Evolutionary conservation across 306 rosid genomes (phyloP).

Genomic region (Lupinus albus): DNA sequence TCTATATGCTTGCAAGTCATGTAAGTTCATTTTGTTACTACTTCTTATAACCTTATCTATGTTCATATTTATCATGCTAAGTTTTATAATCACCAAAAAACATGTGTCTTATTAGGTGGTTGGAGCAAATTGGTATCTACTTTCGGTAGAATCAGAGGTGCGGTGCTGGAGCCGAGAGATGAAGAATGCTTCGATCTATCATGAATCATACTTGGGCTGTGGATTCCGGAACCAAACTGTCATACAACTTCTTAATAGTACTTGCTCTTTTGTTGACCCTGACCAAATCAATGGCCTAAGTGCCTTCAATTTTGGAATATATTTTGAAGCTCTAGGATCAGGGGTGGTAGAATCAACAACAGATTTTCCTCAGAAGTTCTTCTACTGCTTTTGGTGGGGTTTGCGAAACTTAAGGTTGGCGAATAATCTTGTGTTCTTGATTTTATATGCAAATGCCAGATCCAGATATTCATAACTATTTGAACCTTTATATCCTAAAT

Average conservation of each 20-base stretch:
- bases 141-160: slow-evolving; percentile 59
- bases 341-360: slow-evolving; percentile 42
- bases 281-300: slow-evolving; percentile 26
- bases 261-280: slow-evolving; percentile 53
- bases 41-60: background rate
- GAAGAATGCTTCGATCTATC: background rate
- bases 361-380: slow-evolving; percentile 60
- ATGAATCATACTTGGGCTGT: slow-evolving; percentile 39
- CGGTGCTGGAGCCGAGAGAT: slow-evolving; percentile 59
- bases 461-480: slow-evolving; percentile 8
- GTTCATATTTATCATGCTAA: slow-evolving; percentile 8
- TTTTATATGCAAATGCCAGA: slow-evolving; percentile 32
- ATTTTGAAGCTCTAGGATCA: slow-evolving; percentile 59
- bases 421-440: background rate
- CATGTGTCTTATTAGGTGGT: slow-evolving; percentile 45
- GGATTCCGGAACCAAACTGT: fast-evolving
- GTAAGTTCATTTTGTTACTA: slow-evolving; percentile 54
- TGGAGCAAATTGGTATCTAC: slow-evolving; percentile 86
- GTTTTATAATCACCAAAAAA: slow-evolving; percentile 14
- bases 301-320: slow-evolving; percentile 69
- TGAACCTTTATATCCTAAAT: background rate
- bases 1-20: slow-evolving; percentile 89
- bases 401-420: slow-evolving; percentile 75
- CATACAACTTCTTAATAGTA: background rate
- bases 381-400: slow-evolving; percentile 97